Conservation (phyloP, 805 yeast genomes). For the Candida jianshihensis region DNA sequence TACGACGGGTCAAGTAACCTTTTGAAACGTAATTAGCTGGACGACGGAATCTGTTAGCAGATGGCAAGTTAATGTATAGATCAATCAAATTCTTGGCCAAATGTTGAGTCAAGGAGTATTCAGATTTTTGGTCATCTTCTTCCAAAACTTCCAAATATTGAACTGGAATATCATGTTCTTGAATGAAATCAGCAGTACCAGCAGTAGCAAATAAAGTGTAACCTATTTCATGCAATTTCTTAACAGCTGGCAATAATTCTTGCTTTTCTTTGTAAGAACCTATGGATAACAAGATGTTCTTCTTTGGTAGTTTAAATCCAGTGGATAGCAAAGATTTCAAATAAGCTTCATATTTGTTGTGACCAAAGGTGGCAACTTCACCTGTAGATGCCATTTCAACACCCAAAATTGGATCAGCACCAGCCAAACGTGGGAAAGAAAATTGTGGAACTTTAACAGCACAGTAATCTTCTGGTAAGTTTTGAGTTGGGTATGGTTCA, state of each 20-base stretch:
- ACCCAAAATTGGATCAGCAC: slow-evolving; percentile 97
- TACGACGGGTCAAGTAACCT: slow-evolving; percentile 97
- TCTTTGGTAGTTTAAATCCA: slow-evolving; percentile 92
- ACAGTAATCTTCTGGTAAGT: slow-evolving; percentile 88
- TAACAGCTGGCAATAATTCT: slow-evolving; percentile 85
- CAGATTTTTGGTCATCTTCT: slow-evolving; percentile 75
- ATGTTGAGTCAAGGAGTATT: slow-evolving; percentile 93
- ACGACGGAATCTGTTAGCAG: slow-evolving; percentile 94
- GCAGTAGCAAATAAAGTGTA: slow-evolving; percentile 93
- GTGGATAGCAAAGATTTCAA: slow-evolving; percentile 90
- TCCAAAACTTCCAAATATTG: slow-evolving; percentile 89
- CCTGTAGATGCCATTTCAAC: slow-evolving; percentile 99
- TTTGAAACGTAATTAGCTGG: slow-evolving; percentile 97
- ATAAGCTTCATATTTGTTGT: slow-evolving; percentile 94
- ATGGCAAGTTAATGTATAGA: slow-evolving; percentile 92
- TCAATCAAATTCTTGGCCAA: slow-evolving; percentile 95
- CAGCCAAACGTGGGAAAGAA: slow-evolving; percentile 93
- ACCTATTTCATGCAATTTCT: slow-evolving; percentile 74
- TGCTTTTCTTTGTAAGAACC: slow-evolving; percentile 96
- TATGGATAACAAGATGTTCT: slow-evolving; percentile 85
- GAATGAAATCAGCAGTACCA: slow-evolving; percentile 97
- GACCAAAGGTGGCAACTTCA: slow-evolving; percentile 97
- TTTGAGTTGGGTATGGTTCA: slow-evolving; percentile 83
- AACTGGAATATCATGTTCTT: slow-evolving; percentile 91
- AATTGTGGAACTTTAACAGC: slow-evolving; percentile 97